Evolutionary conservation across 73 alveolate species (phyloP), one percentile per base, ranked within the genome.

Genomic region (Paramecium sonneborni): DNA sequence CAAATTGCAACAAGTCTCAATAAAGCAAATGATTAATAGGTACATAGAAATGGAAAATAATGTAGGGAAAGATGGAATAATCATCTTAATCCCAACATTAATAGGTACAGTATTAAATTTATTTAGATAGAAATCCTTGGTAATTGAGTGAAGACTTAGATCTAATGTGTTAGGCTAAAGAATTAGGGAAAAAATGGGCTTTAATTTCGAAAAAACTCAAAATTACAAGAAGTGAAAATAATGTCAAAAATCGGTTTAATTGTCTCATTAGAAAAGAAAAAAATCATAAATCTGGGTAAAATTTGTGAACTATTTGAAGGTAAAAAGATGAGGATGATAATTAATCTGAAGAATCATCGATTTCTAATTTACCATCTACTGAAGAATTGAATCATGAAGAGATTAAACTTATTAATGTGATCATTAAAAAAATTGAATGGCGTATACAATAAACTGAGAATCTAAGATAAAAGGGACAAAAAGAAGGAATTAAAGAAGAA

Each of bases 31-130:
- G 94, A 34, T 41, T n/a, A 62, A 20, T 35, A 88, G n/a, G 87
- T 82, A 2, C 87, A 69, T 72, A 88, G 94, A 88, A 97, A 96
- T 72, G 99, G 99, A 11, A 97, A 97, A 92, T 95, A 97, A 85
- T 97, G 99, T 68, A 86, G 99, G 72, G 99, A 97, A 86, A 92
- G 99, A 85, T 97, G 98, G 98, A 95, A 94, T 89, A 97, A 97
- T 79, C 97, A 97, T 85, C 90, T 97, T 7, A 96, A 97, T 56
- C 99, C 99, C 23, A 57, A 79, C 10, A 96, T 97, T 9, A 96
- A 95, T 57, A 97, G 97, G 90, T 79, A 46, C 30, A 1, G 24
- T 39, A 14, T 30, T 79, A 24, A 79, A 9, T 79, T 38, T 20
- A 41, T 6, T 4, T 1, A 5, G 2, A 6, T 23, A 79, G 90